A percentile compares a stretch with the other conserved stretches of the same genome.
Evolutionary conservation across 1,284 basidiomycete genomes (phyloP).

Genomic region (Pyrrhoderma noxium): DNA sequence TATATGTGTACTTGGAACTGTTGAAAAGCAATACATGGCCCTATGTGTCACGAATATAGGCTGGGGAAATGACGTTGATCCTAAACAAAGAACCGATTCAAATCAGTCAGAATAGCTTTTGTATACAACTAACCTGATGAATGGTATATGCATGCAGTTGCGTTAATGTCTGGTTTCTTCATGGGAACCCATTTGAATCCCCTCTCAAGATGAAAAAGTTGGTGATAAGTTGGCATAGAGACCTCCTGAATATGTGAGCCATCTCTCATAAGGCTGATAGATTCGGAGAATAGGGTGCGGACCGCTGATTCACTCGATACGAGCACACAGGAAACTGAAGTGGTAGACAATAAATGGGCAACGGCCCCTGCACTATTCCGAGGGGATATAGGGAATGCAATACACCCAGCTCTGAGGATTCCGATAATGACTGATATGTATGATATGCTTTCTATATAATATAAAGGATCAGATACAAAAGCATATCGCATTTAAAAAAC

Average conservation of each 20-base stretch:
- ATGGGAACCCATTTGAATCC: too few species aligned
- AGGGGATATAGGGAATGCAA: slow-evolving; percentile 17
- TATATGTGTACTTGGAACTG: slow-evolving; percentile 6
- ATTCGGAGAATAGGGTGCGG: background rate
- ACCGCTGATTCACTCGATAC: slow-evolving; percentile 6
- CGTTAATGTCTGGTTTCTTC: too few species aligned
- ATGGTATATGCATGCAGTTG: slow-evolving; percentile 14
- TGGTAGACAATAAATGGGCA: slow-evolving; percentile 10
- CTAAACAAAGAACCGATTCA: slow-evolving; percentile 3
- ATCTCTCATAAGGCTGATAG: slow-evolving; percentile 12
- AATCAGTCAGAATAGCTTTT: background rate
- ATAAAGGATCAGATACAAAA: background rate
- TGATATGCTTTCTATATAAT: slow-evolving; percentile 15
- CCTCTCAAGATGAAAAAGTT: slow-evolving; percentile 9
- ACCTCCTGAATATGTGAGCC: slow-evolving; percentile 29
- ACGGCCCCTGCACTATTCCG: slow-evolving; percentile 16
- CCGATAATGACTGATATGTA: slow-evolving; percentile 13
- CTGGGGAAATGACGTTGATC: slow-evolving; percentile 18
- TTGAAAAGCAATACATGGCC: slow-evolving; percentile 3
- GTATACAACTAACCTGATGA: slow-evolving; percentile 15
- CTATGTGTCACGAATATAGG: slow-evolving; percentile 12
- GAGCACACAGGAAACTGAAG: slow-evolving; percentile 8
- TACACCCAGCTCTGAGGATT: slow-evolving; percentile 14
- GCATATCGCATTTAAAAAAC: background rate
- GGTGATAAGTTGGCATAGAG: slow-evolving; percentile 12